These are phyloP conservation scores for Aspergillus novoparasiticus DNA, from an alignment of 2,329 filamentous ascomycete species.

Conservation along the genomic window DNA sequence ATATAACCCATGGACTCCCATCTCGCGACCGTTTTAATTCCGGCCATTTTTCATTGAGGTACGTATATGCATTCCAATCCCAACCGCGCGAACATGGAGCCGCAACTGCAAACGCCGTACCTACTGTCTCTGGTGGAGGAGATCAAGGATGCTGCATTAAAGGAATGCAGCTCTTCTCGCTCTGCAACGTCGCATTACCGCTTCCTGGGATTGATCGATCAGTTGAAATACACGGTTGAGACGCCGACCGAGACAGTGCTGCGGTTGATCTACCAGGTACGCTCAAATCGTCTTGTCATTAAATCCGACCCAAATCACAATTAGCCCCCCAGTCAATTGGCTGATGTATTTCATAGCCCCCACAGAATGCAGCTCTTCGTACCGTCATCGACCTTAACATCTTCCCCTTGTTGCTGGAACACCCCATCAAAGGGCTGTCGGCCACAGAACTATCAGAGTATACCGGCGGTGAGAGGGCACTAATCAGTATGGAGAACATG, in stretches of 20 bases:
- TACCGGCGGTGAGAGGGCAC: slow-evolving; percentile 31
- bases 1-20: neutral
- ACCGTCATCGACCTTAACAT: slow-evolving; percentile 34
- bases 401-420: slow-evolving; percentile 29
- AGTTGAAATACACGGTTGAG: slow-evolving; percentile 32
- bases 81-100: slow-evolving; percentile 6
- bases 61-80: slow-evolving; percentile 5
- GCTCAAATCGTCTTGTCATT: neutral
- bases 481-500: slow-evolving; percentile 30
- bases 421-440: slow-evolving; percentile 25
- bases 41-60: neutral
- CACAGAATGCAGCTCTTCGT: slow-evolving; percentile 36
- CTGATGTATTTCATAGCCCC: slow-evolving; percentile 26
- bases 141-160: slow-evolving; percentile 15
- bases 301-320: neutral
- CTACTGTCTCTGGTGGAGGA: slow-evolving; percentile 18
- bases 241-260: slow-evolving; percentile 35
- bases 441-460: slow-evolving; percentile 29
- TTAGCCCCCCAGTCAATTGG: neutral
- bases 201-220: slow-evolving; percentile 31
- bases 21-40: neutral
- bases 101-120: neutral
- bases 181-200: slow-evolving; percentile 29
- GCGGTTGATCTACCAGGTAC: slow-evolving; percentile 39
- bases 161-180: slow-evolving; percentile 19